phyloP scores from a whole-genome alignment of 2,329 filamentous ascomycete genomes.

The Fusarium sp. region DNA sequence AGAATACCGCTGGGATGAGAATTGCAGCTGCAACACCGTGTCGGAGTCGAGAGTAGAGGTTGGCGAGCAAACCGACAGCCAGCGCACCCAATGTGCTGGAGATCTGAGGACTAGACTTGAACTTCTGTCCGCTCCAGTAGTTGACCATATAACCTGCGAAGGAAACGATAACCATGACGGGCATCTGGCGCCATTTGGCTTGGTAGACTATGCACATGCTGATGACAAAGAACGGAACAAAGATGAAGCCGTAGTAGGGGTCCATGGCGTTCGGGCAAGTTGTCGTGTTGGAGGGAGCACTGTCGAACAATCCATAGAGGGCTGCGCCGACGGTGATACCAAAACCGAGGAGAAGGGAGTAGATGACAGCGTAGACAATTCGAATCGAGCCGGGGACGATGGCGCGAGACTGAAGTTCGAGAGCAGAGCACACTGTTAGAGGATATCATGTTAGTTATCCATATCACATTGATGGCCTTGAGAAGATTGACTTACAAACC shows the following conservation, averaged over 20 bases:
- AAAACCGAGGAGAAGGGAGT: constrained; percentile 77
- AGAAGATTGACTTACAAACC: constrained; percentile 56
- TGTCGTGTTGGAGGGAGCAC: constrained; percentile 58
- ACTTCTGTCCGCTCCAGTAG: constrained; percentile 74
- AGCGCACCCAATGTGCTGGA: constrained; percentile 82
- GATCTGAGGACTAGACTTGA: constrained; percentile 77
- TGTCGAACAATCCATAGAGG: constrained; percentile 71
- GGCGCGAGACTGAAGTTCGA: constrained; percentile 76
- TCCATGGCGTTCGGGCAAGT: constrained; percentile 58
- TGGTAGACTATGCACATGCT: constrained; percentile 83
- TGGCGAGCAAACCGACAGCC: constrained; percentile 79
- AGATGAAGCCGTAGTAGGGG: constrained; percentile 68
- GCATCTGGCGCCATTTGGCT: constrained; percentile 83
- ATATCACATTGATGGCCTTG: neutral
- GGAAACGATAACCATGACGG: constrained; percentile 79
- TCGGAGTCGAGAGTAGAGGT: constrained; percentile 74
- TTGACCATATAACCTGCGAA: constrained; percentile 81
- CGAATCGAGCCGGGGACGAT: constrained; percentile 78
- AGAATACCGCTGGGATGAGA: constrained; percentile 61
- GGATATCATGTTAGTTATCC: neutral
- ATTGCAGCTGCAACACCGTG: constrained; percentile 63
- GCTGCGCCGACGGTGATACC: constrained; percentile 75
- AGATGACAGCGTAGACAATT: constrained; percentile 80
- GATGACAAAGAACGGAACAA: constrained; percentile 78
- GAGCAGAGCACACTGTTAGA: constrained; percentile 54